Evolutionary conservation across 306 rosid genomes (phyloP).

Genomic region (Purshia tridentata): DNA sequence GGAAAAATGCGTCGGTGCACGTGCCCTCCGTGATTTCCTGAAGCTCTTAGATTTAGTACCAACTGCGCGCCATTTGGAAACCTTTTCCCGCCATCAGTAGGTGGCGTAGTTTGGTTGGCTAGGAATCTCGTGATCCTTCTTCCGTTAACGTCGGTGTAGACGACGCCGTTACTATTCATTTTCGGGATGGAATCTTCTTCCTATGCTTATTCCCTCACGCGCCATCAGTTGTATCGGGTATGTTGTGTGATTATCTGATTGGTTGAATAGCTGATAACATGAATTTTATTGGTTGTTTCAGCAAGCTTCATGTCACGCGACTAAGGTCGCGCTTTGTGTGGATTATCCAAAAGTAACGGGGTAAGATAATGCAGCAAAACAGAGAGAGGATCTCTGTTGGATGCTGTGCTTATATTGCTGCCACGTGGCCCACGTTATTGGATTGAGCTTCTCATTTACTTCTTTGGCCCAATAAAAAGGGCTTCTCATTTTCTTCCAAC

Average conservation of each 20-base stretch:
- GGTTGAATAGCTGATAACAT: no score
- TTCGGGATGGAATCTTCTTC: neutral
- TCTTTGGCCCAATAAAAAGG: no score
- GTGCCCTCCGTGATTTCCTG: conserved; percentile 19
- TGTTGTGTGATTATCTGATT: neutral
- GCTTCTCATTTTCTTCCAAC: no score
- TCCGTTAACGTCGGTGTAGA: conserved; percentile 48
- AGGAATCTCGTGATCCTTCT: conserved; percentile 13
- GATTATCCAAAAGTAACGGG: neutral
- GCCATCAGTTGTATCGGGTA: neutral
- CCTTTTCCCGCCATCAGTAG: conserved; percentile 9
- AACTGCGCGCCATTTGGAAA: neutral
- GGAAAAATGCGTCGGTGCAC: conserved; percentile 52
- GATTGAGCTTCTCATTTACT: neutral
- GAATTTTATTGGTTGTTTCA: neutral
- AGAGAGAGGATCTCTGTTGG: conserved; percentile 15
- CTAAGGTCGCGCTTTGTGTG: neutral
- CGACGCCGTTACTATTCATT: conserved; percentile 17
- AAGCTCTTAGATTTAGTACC: neutral
- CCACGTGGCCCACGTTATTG: conserved; percentile 15
- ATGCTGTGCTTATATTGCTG: conserved; percentile 1
- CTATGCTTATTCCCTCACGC: neutral
- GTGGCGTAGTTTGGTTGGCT: neutral
- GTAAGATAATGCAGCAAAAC: neutral
- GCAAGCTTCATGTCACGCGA: neutral